A percentile compares a stretch with the other conserved stretches of the same genome.
These are phyloP conservation scores for Didymella pinodella DNA, from an alignment of 2,329 filamentous ascomycete genomes.

Conservation along the genomic window DNA sequence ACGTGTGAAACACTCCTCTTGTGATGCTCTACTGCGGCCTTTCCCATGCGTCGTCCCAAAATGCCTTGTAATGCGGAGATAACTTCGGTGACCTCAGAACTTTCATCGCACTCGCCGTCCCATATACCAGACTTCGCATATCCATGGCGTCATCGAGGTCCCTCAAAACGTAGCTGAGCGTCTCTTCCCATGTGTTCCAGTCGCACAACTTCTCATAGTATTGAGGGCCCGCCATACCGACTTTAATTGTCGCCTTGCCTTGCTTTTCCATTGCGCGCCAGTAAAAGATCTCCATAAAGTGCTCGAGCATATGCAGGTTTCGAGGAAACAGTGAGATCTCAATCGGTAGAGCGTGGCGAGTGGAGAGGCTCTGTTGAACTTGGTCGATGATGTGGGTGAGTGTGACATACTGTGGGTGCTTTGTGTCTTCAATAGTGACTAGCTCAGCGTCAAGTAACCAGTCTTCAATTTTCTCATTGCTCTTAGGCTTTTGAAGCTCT, in stretches of 20 bases:
- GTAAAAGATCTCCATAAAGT: conserved; percentile 21
- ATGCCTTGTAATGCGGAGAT: background rate
- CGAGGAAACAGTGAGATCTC: conserved; percentile 16
- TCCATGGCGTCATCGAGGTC: conserved; percentile 23
- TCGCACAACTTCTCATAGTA: conserved; percentile 1
- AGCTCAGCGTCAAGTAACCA: conserved; percentile 7
- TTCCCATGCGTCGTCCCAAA: conserved; percentile 15
- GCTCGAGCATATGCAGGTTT: conserved; percentile 22
- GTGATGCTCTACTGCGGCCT: background rate
- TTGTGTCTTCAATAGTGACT: conserved; percentile 1
- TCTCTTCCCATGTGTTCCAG: conserved; percentile 18
- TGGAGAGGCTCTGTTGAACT: conserved; percentile 13
- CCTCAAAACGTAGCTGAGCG: conserved; percentile 15
- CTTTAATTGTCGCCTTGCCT: conserved; percentile 5
- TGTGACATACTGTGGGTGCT: conserved; percentile 3
- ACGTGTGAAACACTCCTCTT: too few species aligned
- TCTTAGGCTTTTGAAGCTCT: background rate
- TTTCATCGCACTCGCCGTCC: conserved; percentile 7
- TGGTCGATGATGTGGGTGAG: conserved; percentile 18
- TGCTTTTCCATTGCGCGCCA: conserved; percentile 17
- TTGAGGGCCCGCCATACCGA: conserved; percentile 15
- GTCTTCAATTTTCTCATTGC: conserved; percentile 5
- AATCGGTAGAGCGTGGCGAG: conserved; percentile 10
- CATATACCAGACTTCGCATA: conserved; percentile 18
- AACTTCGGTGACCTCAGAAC: conserved; percentile 9